phyloP scores from a whole-genome alignment of 371 early-diverging fungal genomes.

The Mucor sp. region DNA sequence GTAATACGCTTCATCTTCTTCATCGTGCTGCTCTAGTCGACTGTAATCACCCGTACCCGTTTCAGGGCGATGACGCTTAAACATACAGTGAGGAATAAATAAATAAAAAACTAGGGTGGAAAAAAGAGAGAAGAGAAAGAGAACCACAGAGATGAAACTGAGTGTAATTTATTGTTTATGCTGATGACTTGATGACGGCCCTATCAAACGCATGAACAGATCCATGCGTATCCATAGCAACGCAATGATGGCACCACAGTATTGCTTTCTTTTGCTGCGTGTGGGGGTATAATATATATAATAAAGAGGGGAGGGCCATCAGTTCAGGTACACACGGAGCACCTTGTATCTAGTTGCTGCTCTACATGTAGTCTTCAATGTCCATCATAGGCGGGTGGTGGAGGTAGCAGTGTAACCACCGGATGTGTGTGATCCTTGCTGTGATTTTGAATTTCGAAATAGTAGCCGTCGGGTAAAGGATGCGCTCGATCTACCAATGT shows the following conservation, averaged over 20 bases:
- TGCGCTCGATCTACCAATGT: background rate
- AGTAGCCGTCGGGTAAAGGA: slow-evolving; percentile 17
- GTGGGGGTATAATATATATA: background rate
- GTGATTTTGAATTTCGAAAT: slow-evolving; percentile 18
- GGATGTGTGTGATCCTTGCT: slow-evolving; percentile 24
- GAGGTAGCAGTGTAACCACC: slow-evolving; percentile 21
- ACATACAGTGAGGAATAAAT: slow-evolving; percentile 16
- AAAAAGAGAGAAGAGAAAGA: background rate
- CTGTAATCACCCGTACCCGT: slow-evolving; percentile 28
- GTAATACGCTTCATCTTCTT: slow-evolving; percentile 35
- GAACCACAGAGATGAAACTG: background rate
- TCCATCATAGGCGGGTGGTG: background rate
- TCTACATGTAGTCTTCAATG: background rate
- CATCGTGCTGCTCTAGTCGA: slow-evolving; percentile 40
- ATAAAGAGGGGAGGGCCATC: background rate
- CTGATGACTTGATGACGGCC: background rate
- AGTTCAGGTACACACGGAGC: background rate
- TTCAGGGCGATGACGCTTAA: slow-evolving; percentile 20
- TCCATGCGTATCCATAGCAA: background rate
- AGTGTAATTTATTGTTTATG: background rate
- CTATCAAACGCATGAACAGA: background rate
- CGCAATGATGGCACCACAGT: background rate
- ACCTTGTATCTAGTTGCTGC: too few relatives aligned
- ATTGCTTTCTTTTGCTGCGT: background rate
- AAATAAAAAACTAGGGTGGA: slow-evolving; percentile 6